Conservation (phyloP, 306 rosid species). For the Phaseolus lunatus region DNA sequence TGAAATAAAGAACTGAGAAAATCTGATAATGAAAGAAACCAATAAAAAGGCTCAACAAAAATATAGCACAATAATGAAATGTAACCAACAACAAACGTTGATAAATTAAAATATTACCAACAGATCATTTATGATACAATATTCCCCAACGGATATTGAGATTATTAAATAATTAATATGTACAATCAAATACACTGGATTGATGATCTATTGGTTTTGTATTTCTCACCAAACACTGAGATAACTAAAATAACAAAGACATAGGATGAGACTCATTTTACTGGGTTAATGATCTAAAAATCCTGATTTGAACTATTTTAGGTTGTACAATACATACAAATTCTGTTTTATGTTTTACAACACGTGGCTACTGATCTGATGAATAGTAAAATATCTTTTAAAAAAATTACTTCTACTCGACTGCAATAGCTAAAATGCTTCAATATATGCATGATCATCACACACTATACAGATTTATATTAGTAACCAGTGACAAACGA, state of each 20-base stretch:
- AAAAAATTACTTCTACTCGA: constrained; percentile 5
- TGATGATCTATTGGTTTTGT: constrained; percentile 9
- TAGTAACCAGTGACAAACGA: too few relatives aligned
- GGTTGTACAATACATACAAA: not conserved
- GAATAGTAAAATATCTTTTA: not conserved
- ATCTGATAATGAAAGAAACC: constrained; percentile 58
- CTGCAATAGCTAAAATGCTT: too few relatives aligned
- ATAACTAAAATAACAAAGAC: constrained; percentile 26
- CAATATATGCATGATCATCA: too few relatives aligned
- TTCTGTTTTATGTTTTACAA: constrained; percentile 19
- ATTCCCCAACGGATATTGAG: not conserved
- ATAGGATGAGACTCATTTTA: not conserved
- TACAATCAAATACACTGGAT: constrained; percentile 12
- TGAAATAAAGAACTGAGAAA: constrained; percentile 95
- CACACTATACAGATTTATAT: too few relatives aligned
- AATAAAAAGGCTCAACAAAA: constrained; percentile 36
- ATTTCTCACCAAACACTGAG: too few relatives aligned
- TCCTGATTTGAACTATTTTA: not conserved
- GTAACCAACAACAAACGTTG: constrained; percentile 28
- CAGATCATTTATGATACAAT: constrained; percentile 11
- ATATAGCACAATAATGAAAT: too few relatives aligned
- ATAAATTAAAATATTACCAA: constrained; percentile 20
- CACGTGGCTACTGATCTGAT: not conserved
- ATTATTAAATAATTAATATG: constrained; percentile 19
- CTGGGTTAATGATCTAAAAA: constrained; percentile 7